Base-by-base conservation (phyloP, 768 basidiomycete species). In the Amanita fuliginea region DNA sequence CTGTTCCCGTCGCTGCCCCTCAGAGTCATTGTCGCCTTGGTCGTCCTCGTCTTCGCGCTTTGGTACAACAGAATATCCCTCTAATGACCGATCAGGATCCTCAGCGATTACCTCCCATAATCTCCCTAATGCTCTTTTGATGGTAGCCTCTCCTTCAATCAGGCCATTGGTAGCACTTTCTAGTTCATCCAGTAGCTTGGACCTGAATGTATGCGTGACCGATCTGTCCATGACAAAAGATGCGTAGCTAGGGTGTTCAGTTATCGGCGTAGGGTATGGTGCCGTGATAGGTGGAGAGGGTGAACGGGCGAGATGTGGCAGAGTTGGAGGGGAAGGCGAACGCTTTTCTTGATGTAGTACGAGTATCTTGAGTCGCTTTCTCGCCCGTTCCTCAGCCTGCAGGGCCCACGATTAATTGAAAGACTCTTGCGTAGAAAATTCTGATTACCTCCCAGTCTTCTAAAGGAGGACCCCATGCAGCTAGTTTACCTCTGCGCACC, bases 211-310 rank as follows among this genome's bases (percentile, higher is more conserved):
- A 61, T 87, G 84, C 14, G 85, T 87, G 13, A 87, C 79, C 6
- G 86, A 76, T 54, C 83, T 86, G 61, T 92, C 89, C 74, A 91
- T 75, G 11, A 93, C 87, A 56, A 89, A 87, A 0, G 88, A 86
- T 16, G 87, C 76, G 64, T 86, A 91, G 53, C 75, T 83, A 52
- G 81, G 72, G 58, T 91, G 87, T 44, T 83, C 77, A 8, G 72
- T 62, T 19, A 72, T 72, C 21, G 86, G 86, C 18, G 77, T 69
- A 19, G 81, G 78, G 58, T 90, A 91, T 2, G 89, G 87, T 0
- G 87, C 78, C 19, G 74, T 70, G 22, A 87, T 73, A 7, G 90
- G 87, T 4, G 90, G 89, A 0, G 86, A 85, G 16, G 74, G 71
- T 9, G 85, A 83, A 6, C 84, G 81, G 37, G 79, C 76, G 33